Evolutionary conservation across 495 filamentous ascomycete genomes (phyloP).

Genomic region (Talaromyces trachyspermus): DNA sequence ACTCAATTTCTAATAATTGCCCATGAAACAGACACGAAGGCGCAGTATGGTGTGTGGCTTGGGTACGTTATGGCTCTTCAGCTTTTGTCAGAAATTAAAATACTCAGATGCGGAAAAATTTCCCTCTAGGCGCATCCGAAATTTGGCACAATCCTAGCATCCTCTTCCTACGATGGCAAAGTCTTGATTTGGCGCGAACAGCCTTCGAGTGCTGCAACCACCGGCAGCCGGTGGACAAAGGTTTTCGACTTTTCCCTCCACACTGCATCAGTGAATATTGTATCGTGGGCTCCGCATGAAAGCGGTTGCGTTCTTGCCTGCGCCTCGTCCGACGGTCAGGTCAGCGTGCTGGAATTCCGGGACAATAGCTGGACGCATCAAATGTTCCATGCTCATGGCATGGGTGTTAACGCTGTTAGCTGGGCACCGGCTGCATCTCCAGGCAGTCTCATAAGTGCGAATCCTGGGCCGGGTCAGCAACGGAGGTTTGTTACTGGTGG

Average conservation of each 20-base stretch:
- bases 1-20: background rate
- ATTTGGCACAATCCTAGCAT: conserved; percentile 95
- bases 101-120: too few species aligned
- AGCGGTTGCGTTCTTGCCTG: conserved; percentile 89
- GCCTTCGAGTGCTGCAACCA: conserved; percentile 38
- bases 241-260: conserved; percentile 88
- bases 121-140: conserved; percentile 80
- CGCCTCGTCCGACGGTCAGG: conserved; percentile 86
- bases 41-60: conserved; percentile 92
- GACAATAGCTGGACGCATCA: conserved; percentile 81
- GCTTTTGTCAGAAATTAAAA: too few species aligned
- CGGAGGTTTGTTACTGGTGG: conserved; percentile 89
- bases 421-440: conserved; percentile 84
- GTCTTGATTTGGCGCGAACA: conserved; percentile 98
- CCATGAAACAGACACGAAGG: conserved; percentile 68
- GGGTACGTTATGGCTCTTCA: conserved; percentile 63
- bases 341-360: conserved; percentile 90
- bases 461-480: conserved; percentile 50
- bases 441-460: conserved; percentile 69
- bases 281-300: conserved; percentile 96
- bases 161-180: conserved; percentile 91
- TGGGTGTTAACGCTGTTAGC: conserved; percentile 88
- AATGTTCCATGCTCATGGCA: conserved; percentile 84
- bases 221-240: conserved; percentile 56
- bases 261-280: conserved; percentile 91